Conservation (phyloP, 73 alveolate species). For the Paraurostyla sp. region DNA sequence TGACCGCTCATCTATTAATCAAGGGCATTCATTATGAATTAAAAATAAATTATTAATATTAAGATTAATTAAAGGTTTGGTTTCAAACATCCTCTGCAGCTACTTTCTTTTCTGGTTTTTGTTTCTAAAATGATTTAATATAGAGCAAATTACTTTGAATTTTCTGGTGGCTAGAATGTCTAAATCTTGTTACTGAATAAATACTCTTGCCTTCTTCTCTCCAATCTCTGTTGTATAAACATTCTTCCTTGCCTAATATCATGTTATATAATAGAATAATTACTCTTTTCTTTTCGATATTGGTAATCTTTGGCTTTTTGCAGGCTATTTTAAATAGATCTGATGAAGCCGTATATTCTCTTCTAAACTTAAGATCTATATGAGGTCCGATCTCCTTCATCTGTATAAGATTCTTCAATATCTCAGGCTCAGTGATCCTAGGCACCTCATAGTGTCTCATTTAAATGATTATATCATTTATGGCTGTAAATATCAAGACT, state of each 20-base stretch:
- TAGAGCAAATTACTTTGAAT: neutral
- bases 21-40: neutral
- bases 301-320: conserved; percentile 82
- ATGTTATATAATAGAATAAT: neutral
- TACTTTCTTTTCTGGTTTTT: neutral
- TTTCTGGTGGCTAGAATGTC: conserved; percentile 73
- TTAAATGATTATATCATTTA: conserved; percentile 54
- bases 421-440: conserved; percentile 57
- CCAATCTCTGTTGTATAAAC: conserved; percentile 78
- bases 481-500: conserved; percentile 77
- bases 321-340: conserved; percentile 79
- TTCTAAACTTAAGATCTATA: conserved; percentile 72
- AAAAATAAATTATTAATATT: neutral
- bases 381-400: conserved; percentile 82
- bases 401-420: conserved; percentile 9
- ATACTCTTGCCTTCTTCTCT: conserved; percentile 84
- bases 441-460: conserved; percentile 68
- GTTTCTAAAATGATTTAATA: conserved; percentile 1
- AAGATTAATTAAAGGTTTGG: neutral
- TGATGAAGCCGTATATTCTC: conserved; percentile 74
- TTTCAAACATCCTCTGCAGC: conserved; percentile 37
- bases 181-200: conserved; percentile 80
- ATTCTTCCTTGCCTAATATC: conserved; percentile 71
- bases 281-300: conserved; percentile 67
- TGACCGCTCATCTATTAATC: no score